Evolutionary conservation across 257 asterid species (phyloP).

Genomic region (Lithospermum erythrorhizon): DNA sequence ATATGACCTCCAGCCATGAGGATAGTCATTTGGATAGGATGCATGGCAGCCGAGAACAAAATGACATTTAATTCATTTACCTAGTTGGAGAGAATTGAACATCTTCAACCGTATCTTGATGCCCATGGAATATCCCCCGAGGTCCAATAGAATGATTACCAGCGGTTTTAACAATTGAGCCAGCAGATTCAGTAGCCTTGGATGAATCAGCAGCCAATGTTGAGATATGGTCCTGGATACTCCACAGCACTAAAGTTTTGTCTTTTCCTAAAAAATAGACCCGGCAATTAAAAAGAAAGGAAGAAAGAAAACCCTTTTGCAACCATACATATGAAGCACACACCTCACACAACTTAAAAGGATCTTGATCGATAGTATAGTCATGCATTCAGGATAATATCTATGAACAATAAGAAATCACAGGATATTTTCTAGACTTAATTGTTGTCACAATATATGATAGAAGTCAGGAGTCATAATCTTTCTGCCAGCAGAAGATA

Average conservation of each 20-base stretch:
- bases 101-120: slow-evolving; percentile 89
- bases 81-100: slow-evolving; percentile 97
- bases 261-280: slow-evolving; percentile 63
- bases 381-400: neutral
- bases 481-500: neutral
- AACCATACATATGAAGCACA: neutral
- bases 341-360: neutral
- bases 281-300: slow-evolving; percentile 3
- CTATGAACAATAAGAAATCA: neutral
- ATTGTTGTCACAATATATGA: neutral
- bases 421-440: neutral
- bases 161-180: slow-evolving; percentile 61
- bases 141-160: slow-evolving; percentile 80
- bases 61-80: slow-evolving; percentile 25
- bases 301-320: neutral
- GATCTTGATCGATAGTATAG: neutral
- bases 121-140: slow-evolving; percentile 86
- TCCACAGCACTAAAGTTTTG: slow-evolving; percentile 91
- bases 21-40: neutral
- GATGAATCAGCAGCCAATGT: slow-evolving; percentile 56
- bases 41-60: neutral
- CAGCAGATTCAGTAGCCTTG: slow-evolving; percentile 42
- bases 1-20: neutral
- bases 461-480: neutral
- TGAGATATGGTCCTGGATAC: slow-evolving; percentile 89